Base-by-base conservation (phyloP, 2,329 filamentous ascomycete genomes). In the Botryotinia narcissicola region DNA sequence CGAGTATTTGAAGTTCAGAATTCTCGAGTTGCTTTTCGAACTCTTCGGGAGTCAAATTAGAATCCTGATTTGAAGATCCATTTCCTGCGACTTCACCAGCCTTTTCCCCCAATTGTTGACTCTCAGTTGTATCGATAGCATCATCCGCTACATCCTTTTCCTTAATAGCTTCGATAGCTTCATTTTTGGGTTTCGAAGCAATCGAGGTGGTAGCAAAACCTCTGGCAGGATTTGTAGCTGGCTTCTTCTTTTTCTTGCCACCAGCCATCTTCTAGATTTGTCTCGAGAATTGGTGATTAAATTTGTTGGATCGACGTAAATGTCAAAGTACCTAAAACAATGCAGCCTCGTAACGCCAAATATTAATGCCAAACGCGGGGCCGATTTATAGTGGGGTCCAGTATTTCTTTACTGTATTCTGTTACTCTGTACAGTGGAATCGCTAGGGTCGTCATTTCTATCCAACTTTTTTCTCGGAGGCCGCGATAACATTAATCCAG, bases 171-270 rank as follows among this genome's bases (percentile, higher is more conserved):
- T 83, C 82, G 54, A 83, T 80, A 74, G 82, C 75, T 80, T 95
- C 94, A 63, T 88, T 86, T 81, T 93, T 88, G 14, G 90, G 87
- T 78, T 95, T 97, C 37, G 94, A 97, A 61, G 94, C 93, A 74
- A 97, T 88, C 1, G 95, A 98, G 20, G 93, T 97, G 8, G 96
- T 99, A 76, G 95, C 94, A 84, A 98, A 97, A 29, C 95, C 96
- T 82, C 96, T 88, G 57, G 94, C 94, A 74, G 95, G 93, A 83
- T 98, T 98, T 46, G 91, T 89, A 40, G 89, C 89, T 72, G 92
- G 87, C 88, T 98, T 98, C 86, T 98, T 97, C 85, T 97, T 97
- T 83, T 93, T 92, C 80, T 86, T 90, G 74, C 84, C 83, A 61
- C 85, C 86, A 73, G 92, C 91, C 93, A 95, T 95, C 4, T 16